Percentiles rank a stretch among this genome's conserved stretches.
phyloP scores from a whole-genome alignment of 2,329 filamentous ascomycete species.

The Ceratocystis ficicola region DNA sequence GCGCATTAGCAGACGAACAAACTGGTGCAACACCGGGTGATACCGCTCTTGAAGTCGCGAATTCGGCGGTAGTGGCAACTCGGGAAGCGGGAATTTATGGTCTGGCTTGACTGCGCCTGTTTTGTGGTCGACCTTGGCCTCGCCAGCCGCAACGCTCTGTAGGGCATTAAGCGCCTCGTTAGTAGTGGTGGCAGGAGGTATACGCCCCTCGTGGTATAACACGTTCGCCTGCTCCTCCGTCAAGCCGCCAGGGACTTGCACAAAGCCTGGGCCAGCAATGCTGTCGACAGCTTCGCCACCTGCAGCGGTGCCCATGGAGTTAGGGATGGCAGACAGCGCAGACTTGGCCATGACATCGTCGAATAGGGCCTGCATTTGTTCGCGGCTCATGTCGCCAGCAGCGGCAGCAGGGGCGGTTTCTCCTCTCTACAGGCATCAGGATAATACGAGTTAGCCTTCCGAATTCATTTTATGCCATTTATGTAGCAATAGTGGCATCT shows the following conservation, averaged over 20 bases:
- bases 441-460: not conserved
- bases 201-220: conserved; percentile 34
- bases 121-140: conserved; percentile 21
- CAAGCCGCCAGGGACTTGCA: conserved; percentile 28
- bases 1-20: conserved; percentile 82
- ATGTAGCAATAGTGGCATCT: not conserved
- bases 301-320: not conserved
- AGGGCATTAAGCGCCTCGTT: conserved; percentile 20
- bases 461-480: not conserved
- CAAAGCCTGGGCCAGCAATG: conserved; percentile 14
- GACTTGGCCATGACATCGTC: conserved; percentile 21
- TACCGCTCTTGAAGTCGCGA: conserved; percentile 68
- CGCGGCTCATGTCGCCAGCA: not conserved
- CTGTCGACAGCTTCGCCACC: not conserved
- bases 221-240: conserved; percentile 35
- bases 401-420: not conserved
- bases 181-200: conserved; percentile 28
- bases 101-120: conserved; percentile 35
- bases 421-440: not conserved
- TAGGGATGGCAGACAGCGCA: conserved; percentile 19
- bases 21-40: conserved; percentile 70
- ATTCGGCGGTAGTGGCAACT: conserved; percentile 48
- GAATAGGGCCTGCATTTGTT: conserved; percentile 20
- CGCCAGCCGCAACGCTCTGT: conserved; percentile 22
- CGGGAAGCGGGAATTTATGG: conserved; percentile 68